These are phyloP conservation scores for Diutina sp. DNA, from an alignment of 1,139 yeast genomes.

Conservation along the genomic window DNA sequence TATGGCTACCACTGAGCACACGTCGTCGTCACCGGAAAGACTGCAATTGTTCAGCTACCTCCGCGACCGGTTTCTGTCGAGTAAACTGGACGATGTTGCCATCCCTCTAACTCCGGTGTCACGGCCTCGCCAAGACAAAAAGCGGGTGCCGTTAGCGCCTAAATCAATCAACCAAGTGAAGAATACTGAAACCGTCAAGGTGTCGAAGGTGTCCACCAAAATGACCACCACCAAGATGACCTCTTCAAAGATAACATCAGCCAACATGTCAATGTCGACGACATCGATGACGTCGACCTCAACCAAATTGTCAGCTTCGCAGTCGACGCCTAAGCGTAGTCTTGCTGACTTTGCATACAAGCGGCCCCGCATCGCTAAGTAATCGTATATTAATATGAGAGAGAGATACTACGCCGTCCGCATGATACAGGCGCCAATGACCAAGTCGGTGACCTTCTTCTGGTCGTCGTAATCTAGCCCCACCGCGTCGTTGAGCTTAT, in stretches of 20 bases:
- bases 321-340: neutral
- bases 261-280: neutral
- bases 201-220: neutral
- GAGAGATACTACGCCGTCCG: conserved; percentile 17
- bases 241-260: neutral
- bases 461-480: conserved; percentile 10
- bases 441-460: conserved; percentile 18
- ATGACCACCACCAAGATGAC: neutral
- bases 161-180: neutral
- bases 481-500: conserved; percentile 23
- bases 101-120: neutral
- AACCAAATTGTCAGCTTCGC: neutral
- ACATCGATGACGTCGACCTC: neutral
- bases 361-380: neutral
- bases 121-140: neutral
- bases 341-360: conserved; percentile 2
- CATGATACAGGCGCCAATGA: conserved; percentile 25
- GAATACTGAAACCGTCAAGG: neutral
- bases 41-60: neutral
- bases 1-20: no score
- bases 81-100: neutral
- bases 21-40: neutral
- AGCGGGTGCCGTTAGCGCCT: neutral
- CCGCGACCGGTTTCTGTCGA: neutral
- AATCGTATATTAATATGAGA: neutral